Evolutionary conservation across 208 protist genomes (phyloP), one percentile per base, ranked within the genome.

Genomic region (Porcisia hertigi): DNA sequence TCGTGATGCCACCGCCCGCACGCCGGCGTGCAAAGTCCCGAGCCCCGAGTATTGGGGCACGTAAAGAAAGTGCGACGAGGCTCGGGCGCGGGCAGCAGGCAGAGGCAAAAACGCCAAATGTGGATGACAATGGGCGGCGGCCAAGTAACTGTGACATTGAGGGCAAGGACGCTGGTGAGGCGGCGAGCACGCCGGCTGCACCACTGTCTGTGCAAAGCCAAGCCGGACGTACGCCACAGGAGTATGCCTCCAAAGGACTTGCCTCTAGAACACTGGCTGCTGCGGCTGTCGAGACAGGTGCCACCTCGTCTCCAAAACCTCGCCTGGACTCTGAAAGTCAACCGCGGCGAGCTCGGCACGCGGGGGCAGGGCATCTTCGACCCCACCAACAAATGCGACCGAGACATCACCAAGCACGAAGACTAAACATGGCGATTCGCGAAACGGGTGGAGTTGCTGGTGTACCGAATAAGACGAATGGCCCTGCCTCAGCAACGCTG

Each of bases 1-100:
- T 82, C 49, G 62, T 39, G 45, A 77, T 82, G 78, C 78, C 78
- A 5, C 73, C 78, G n/a, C 30, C 67, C 18, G 57, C 52, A 39
- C 69, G 20, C 3, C 69, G 20, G 47, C 49, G 25, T 25, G 1
- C 25, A 5, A 2, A 25, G 25, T 55, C 47, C 23, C 41, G 12
- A 23, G n/a, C 20, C 5, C 54, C 16, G n/a, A 7, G 11, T 36
- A 45, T n/a, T 18, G 9, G 60, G 52, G 43, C 74, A 54, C 71
- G 57, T 11, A 58, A 25, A 11, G 23, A 67, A 5, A 11, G 3
- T 30, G 9, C 71, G 25, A 3, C 54, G 64, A 39, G 25, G 6
- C 41, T n/a, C 7, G 63, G 47, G 20, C 1, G 8, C 20, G 39
- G 16, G 63, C 1, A 43, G 9, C 14, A 49, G 18, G 18, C 6